phyloP scores from a whole-genome alignment of 768 basidiomycete species.

The Mycena polygramma region DNA sequence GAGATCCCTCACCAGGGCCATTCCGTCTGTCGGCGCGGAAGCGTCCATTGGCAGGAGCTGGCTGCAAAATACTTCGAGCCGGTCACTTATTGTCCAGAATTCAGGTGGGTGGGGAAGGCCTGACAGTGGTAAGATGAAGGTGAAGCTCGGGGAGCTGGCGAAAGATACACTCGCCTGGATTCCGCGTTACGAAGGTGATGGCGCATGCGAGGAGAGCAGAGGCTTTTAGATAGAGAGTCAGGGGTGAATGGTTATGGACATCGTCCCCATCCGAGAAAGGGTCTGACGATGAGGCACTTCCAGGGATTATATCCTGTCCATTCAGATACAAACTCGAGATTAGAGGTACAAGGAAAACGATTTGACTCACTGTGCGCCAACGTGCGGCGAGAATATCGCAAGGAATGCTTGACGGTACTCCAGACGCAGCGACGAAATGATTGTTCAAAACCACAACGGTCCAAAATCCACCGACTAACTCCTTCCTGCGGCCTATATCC shows the following conservation, averaged over 20 bases:
- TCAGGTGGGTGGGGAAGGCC: background rate
- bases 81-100: constrained; percentile 4
- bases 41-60: background rate
- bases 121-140: background rate
- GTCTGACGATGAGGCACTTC: background rate
- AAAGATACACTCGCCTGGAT: constrained; percentile 1
- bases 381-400: constrained; percentile 13
- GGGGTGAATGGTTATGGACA: too few relatives aligned
- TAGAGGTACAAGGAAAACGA: background rate
- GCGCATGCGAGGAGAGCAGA: constrained; percentile 23
- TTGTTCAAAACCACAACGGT: constrained; percentile 29
- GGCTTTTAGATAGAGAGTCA: background rate
- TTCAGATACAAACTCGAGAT: background rate
- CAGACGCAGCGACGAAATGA: constrained; percentile 25
- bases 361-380: constrained; percentile 12
- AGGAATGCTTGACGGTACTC: constrained; percentile 19
- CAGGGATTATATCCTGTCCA: background rate
- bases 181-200: background rate
- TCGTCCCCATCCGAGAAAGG: background rate
- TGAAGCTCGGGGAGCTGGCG: background rate
- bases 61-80: constrained; percentile 10
- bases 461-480: constrained; percentile 30
- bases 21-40: background rate
- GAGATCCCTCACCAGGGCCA: background rate
- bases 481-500: background rate